A percentile compares a stretch with the other conserved stretches of the same genome.
phyloP scores from a whole-genome alignment of 202 grass and related monocot species.

The Panicum virgatum region DNA sequence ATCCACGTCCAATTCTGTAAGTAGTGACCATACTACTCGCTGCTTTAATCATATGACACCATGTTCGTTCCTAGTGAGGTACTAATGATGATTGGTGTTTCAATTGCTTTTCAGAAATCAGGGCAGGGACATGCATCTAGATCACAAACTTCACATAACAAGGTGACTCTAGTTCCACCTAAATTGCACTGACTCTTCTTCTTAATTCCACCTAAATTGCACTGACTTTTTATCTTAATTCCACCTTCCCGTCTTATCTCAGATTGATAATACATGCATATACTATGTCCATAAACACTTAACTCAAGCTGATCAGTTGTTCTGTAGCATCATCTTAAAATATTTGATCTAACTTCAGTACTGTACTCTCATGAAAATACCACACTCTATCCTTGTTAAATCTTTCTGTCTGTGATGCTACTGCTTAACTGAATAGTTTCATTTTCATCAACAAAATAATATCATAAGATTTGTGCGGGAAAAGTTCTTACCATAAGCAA shows the following conservation, averaged over 20 bases:
- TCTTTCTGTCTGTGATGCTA: neutral
- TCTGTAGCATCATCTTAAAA: neutral
- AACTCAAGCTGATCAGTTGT: neutral
- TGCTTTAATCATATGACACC: neutral
- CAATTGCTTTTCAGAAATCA: constrained; percentile 44
- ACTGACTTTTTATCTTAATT: too few species aligned
- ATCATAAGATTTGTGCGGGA: neutral
- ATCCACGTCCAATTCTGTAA: constrained; percentile 54
- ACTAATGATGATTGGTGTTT: constrained; percentile 13
- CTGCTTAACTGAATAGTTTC: neutral
- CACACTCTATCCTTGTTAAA: neutral
- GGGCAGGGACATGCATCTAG: constrained; percentile 39
- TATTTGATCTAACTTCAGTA: neutral
- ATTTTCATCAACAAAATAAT: neutral
- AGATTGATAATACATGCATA: neutral
- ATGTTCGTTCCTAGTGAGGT: neutral
- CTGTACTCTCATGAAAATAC: neutral
- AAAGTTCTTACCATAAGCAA: neutral
- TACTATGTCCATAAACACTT: neutral
- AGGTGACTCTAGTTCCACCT: constrained; percentile 46
- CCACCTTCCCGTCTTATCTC: neutral
- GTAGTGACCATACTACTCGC: constrained; percentile 26
- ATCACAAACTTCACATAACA: constrained; percentile 39
- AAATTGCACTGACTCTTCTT: neutral
- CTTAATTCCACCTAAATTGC: too few species aligned